Conservation (phyloP, 2,329 filamentous ascomycete genomes). For the Eutypella sp. region DNA sequence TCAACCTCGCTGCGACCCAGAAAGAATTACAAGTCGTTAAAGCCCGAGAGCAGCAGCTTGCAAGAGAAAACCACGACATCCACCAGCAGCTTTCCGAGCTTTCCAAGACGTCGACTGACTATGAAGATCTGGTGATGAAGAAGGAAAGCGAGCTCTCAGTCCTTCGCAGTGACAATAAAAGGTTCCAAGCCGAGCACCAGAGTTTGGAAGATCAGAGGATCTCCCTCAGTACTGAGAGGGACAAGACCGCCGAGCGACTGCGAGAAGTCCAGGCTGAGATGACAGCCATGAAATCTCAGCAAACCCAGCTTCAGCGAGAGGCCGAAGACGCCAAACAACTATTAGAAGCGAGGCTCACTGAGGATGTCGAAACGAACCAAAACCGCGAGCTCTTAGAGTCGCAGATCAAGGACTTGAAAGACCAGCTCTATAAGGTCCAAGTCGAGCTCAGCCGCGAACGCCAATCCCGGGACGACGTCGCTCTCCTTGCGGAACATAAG, state of each 20-base stretch:
- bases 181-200: slow-evolving; percentile 74
- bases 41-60: slow-evolving; percentile 68
- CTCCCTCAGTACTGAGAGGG: slow-evolving; percentile 67
- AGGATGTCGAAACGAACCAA: slow-evolving; percentile 79
- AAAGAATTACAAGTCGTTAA: slow-evolving; percentile 76
- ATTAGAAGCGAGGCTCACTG: slow-evolving; percentile 81
- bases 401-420: slow-evolving; percentile 83
- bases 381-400: slow-evolving; percentile 78
- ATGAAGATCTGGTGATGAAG: slow-evolving; percentile 85
- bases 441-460: slow-evolving; percentile 85
- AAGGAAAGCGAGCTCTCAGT: slow-evolving; percentile 92
- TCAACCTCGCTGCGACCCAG: slow-evolving; percentile 71
- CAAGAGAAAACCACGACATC: slow-evolving; percentile 75
- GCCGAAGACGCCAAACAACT: slow-evolving; percentile 81
- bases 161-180: slow-evolving; percentile 78
- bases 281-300: slow-evolving; percentile 79
- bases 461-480: slow-evolving; percentile 90
- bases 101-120: slow-evolving; percentile 87
- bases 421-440: slow-evolving; percentile 77
- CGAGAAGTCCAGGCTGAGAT: slow-evolving; percentile 84
- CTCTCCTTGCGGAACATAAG: slow-evolving; percentile 86
- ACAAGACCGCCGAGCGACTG: slow-evolving; percentile 69
- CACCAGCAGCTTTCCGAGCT: slow-evolving; percentile 82
- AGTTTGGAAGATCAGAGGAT: slow-evolving; percentile 75
- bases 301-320: slow-evolving; percentile 79